Conservation (phyloP, 306 rosid genomes). For the Malus fusca region DNA sequence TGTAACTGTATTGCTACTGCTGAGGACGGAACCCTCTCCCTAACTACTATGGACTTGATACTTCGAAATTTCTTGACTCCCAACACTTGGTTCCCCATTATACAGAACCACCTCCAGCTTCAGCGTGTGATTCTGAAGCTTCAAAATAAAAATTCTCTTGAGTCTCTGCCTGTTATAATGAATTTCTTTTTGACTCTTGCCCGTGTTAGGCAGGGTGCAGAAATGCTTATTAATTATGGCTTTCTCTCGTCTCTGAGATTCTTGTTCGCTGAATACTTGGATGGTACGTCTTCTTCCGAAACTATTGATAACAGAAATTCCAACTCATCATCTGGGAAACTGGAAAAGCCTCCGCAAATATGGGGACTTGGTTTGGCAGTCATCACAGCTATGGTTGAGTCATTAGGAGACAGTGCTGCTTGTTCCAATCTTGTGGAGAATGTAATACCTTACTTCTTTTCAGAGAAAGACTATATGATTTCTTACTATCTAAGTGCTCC, state of each 20-base stretch:
- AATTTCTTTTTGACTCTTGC: conserved; percentile 84
- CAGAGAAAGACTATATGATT: conserved; percentile 63
- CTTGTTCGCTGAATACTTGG: conserved; percentile 46
- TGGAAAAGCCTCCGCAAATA: conserved; percentile 52
- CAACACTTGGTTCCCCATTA: conserved; percentile 71
- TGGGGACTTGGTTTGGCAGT: conserved; percentile 92
- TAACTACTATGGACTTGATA: conserved; percentile 68
- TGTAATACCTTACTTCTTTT: conserved; percentile 67
- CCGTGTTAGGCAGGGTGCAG: conserved; percentile 82
- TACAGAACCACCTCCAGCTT: conserved; percentile 67
- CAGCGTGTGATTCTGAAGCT: conserved; percentile 62
- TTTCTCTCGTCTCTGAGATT: conserved; percentile 65
- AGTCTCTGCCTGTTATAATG: conserved; percentile 52
- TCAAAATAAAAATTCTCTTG: conserved; percentile 44
- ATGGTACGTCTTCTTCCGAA: conserved; percentile 30
- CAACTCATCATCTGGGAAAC: conserved; percentile 31
- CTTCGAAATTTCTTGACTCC: conserved; percentile 58
- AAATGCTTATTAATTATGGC: conserved; percentile 67
- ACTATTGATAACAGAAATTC: conserved; percentile 25
- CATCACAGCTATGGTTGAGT: conserved; percentile 78
- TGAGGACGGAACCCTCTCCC: conserved; percentile 59
- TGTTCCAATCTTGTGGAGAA: conserved; percentile 63
- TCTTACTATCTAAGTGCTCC: conserved; percentile 66
- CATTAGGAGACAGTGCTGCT: conserved; percentile 71
- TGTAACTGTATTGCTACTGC: conserved; percentile 54